phyloP scores from a whole-genome alignment of 441 rosid genomes.

The Populus hybrid region DNA sequence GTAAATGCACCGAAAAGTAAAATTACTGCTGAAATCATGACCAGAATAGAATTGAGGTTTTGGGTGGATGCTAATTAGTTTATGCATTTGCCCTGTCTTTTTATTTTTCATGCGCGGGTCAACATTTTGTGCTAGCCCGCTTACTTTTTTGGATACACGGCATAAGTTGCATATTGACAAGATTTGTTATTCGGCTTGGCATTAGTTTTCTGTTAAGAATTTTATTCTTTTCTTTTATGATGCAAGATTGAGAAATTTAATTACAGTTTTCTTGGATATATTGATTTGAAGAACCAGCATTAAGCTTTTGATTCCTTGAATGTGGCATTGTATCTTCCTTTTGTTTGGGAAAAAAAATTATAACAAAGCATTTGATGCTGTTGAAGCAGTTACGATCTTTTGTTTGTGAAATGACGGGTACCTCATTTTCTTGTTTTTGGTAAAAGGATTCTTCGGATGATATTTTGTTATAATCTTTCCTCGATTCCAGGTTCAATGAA shows the following conservation, averaged over 20 bases:
- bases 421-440: background rate
- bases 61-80: background rate
- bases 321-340: background rate
- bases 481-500: slow-evolving; percentile 28
- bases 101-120: background rate
- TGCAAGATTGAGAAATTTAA: too few relatives aligned
- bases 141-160: background rate
- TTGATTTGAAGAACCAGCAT: background rate
- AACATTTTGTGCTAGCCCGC: background rate
- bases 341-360: background rate
- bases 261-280: background rate
- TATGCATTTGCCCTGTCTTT: background rate
- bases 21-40: background rate
- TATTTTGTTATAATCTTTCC: background rate
- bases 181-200: background rate
- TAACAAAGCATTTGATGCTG: background rate
- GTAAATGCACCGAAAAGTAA: background rate
- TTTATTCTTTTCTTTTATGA: background rate
- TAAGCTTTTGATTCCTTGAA: background rate
- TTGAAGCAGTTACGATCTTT: background rate
- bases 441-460: background rate
- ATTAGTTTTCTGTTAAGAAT: background rate
- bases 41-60: background rate
- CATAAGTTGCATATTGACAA: background rate
- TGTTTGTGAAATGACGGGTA: background rate